phyloP scores from a whole-genome alignment of 2,329 filamentous ascomycete species.

The Pseudocercospora eumusae region DNA sequence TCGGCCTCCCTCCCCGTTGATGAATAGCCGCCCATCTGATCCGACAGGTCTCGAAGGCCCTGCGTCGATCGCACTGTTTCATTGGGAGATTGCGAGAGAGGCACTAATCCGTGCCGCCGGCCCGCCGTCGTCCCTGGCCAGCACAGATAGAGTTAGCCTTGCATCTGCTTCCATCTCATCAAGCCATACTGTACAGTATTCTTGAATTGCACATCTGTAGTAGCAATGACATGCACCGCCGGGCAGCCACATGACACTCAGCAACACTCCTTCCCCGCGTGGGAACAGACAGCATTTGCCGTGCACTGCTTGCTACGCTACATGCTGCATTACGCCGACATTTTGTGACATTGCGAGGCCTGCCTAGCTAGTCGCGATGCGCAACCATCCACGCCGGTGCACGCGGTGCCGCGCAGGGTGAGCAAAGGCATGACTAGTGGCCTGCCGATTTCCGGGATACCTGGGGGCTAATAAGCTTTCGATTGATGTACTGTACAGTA shows the following conservation, averaged over 20 bases:
- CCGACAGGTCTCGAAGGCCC: conserved; percentile 2
- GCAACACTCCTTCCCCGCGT: not conserved
- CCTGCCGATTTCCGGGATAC: conserved; percentile 16
- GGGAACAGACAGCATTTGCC: not conserved
- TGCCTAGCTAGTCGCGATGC: conserved; percentile 7
- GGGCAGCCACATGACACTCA: not conserved
- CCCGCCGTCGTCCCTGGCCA: not conserved
- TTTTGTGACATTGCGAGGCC: not conserved
- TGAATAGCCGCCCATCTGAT: conserved; percentile 4
- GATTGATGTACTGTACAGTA: not conserved
- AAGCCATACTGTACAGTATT: too few species aligned
- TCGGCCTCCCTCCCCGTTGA: conserved; percentile 1
- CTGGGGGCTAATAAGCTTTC: conserved; percentile 1
- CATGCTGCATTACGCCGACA: not conserved
- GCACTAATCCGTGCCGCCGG: not conserved
- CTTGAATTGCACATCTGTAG: conserved; percentile 10
- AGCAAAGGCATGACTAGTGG: conserved; percentile 6
- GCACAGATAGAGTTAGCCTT: conserved; percentile 5
- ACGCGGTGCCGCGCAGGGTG: conserved; percentile 10
- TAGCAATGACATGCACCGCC: not conserved
- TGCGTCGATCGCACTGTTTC: not conserved
- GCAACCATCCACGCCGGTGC: conserved; percentile 15
- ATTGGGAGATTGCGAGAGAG: conserved; percentile 8
- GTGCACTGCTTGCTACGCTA: conserved; percentile 3
- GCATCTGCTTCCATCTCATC: too few species aligned